Base-by-base conservation (phyloP, 495 filamentous ascomycete genomes). In the Aspergillus avenaceus region DNA sequence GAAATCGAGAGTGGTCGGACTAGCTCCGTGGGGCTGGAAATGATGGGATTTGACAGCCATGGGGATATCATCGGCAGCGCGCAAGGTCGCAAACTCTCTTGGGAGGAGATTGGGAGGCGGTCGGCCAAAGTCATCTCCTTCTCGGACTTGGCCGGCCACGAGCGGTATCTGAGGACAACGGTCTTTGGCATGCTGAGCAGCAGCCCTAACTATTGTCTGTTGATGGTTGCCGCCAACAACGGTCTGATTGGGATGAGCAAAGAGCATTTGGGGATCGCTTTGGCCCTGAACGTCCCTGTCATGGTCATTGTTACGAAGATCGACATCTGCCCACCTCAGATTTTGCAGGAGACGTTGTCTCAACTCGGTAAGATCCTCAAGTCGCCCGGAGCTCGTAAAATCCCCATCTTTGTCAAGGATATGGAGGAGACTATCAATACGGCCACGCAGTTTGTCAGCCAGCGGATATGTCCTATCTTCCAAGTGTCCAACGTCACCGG, bases 281-380 rank as follows among this genome's bases (percentile, higher is more conserved):
- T 97, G 16, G 92, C 93, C 2, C 70, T 98, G 27, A 97, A 97
- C 62, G 95, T 98, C 21, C 93, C 93, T 3, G 90, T 98, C 56
- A 92, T 98, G 86, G 91, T 98, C 22, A 90, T 97, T 50, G 84
- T 98, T 50, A 98, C 93, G 64, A 98, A 98, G 70, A 97, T 97
- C 54, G 93, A 98, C 67, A 98, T 97, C 45, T 98, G 93, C 61
- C 93, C 93, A 14, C 93, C 95, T 0, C 86, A 98, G 50, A 96
- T 98, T 62, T 70, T 98, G 14, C 81, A 96, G 68, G 86, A 98
- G 69, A 98, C 93, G 28, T 84, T 97, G 43, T 84, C 82, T n/a
- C 92, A 97, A 60, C 79, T 98, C 47, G 87, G 81, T 18, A 85
- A 90, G 53, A 97, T 97, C 46, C 74, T 97, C 45, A 97, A 97